Evolutionary conservation across 192 early-diverging fungal species (phyloP).

Genomic region (Backusella liffmaniae): DNA sequence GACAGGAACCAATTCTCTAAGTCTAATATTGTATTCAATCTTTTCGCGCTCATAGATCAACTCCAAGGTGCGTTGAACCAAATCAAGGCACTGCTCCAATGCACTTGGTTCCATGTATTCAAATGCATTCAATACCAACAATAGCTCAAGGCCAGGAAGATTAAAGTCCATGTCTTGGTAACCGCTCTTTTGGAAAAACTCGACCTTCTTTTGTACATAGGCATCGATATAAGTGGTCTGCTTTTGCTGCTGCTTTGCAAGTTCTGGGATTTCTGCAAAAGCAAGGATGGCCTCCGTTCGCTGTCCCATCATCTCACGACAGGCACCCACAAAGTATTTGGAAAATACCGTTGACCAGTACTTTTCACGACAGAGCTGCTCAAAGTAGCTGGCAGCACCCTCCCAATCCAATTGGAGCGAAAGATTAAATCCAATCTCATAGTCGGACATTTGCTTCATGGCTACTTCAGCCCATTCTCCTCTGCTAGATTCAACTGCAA

Average conservation of each 20-base stretch:
- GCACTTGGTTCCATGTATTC: slow-evolving; percentile 43
- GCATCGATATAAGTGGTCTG: slow-evolving; percentile 48
- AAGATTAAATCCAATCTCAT: slow-evolving; percentile 52
- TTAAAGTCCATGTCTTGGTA: slow-evolving; percentile 44
- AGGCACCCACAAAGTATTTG: slow-evolving; percentile 51
- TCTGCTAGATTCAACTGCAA: slow-evolving; percentile 31
- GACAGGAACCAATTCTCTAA: slow-evolving; percentile 32
- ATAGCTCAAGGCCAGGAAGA: slow-evolving; percentile 48
- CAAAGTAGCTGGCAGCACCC: slow-evolving; percentile 39
- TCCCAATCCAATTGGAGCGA: slow-evolving; percentile 48
- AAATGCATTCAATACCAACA: slow-evolving; percentile 51
- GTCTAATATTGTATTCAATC: slow-evolving; percentile 34
- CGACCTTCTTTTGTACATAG: slow-evolving; percentile 47
- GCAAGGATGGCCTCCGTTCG: slow-evolving; percentile 72
- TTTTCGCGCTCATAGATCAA: slow-evolving; percentile 36
- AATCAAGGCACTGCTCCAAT: slow-evolving; percentile 25
- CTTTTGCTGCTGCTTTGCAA: slow-evolving; percentile 41
- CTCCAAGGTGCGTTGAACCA: slow-evolving; percentile 28
- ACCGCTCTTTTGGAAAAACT: slow-evolving; percentile 44
- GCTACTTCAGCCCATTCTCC: slow-evolving; percentile 45
- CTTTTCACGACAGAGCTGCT: slow-evolving; percentile 40
- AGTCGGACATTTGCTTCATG: slow-evolving; percentile 46
- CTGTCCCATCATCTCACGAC: slow-evolving; percentile 57
- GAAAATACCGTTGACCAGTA: slow-evolving; percentile 58
- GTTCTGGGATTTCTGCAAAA: slow-evolving; percentile 51